These are phyloP conservation scores for Draba incana DNA, from an alignment of 345 rosid species.

Conservation along the genomic window DNA sequence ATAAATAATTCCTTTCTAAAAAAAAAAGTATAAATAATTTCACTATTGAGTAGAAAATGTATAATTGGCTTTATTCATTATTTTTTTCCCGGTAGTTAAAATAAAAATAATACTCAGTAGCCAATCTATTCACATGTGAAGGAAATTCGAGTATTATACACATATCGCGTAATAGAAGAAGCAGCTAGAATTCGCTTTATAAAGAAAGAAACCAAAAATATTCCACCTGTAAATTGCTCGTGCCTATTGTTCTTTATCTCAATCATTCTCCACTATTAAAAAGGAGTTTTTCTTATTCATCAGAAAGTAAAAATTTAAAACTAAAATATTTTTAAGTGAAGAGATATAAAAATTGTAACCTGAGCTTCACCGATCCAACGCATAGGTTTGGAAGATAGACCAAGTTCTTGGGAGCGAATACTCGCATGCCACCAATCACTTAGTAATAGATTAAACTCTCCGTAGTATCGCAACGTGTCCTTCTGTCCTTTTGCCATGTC, in stretches of 20 bases:
- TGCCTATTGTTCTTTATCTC: neutral
- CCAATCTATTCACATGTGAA: too few species aligned
- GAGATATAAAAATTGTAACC: constrained; percentile 36
- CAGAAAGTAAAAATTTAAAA: neutral
- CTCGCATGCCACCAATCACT: constrained; percentile 88
- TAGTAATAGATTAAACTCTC: constrained; percentile 58
- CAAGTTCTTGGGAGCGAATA: constrained; percentile 65
- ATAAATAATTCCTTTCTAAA: too few species aligned
- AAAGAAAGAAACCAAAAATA: neutral
- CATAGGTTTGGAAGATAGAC: constrained; percentile 67
- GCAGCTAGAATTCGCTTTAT: neutral
- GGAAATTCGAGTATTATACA: too few species aligned
- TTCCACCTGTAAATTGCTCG: neutral
- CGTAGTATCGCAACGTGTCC: constrained; percentile 73
- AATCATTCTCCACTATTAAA: constrained; percentile 14
- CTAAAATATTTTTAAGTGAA: neutral
- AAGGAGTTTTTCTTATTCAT: neutral
- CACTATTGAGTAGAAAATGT: too few species aligned
- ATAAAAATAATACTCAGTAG: too few species aligned
- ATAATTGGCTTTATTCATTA: too few species aligned
- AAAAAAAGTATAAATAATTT: neutral
- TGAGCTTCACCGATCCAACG: constrained; percentile 89
- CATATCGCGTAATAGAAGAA: neutral
- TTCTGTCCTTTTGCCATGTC: constrained; percentile 54
- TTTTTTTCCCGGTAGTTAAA: too few species aligned